Base-by-base conservation (phyloP, 2,329 filamentous ascomycete species). In the Ascochyta rabiei region DNA sequence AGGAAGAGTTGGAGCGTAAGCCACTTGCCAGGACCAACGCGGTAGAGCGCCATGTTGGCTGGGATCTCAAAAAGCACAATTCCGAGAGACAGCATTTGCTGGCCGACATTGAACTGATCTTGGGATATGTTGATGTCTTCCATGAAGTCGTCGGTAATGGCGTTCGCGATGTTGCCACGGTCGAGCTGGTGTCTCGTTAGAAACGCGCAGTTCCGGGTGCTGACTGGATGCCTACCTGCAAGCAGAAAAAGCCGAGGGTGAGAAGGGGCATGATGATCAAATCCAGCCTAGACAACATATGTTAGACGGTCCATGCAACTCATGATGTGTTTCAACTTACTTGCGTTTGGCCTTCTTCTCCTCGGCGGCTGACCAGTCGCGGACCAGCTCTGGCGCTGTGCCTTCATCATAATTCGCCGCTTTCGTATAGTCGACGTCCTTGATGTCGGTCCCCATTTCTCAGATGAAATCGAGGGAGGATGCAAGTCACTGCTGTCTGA, bases 31-130 rank as follows among this genome's bases (percentile, higher is more conserved):
- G 46, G 75, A 66, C 16, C 76, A 66, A 48, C 73, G 49, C 53
- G 72, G 65, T 62, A 78, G 70, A 55, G 74, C 67, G 41, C 74
- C 68, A 46, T 78, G 67, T 56, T 78, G 68, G 10, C 74, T 1
- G 77, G 77, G 18, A 79, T 69, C 48, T 77, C 76, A 3, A 75
- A 73, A 6, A 69, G 60, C 13, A 96, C 92, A 77, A 96, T 96
- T 72, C 90, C 92, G 16, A 84, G 83, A 74, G 90, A 93, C 78
- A 93, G 93, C 13, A 89, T 72, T 6, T 75, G 73, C 40, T 75
- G 61, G 10, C 68, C 68, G 19, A 69, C 54, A 38, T 70, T 71
- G 61, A 68, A 67, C n/a, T 69, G 56, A 45, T 64, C 54, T 35
- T 66, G 64, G 1, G 49, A 57, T 33, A 70, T 66, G 19, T 48